Conservation (phyloP, 2,329 filamentous ascomycete genomes). For the Penicillium sp. region DNA sequence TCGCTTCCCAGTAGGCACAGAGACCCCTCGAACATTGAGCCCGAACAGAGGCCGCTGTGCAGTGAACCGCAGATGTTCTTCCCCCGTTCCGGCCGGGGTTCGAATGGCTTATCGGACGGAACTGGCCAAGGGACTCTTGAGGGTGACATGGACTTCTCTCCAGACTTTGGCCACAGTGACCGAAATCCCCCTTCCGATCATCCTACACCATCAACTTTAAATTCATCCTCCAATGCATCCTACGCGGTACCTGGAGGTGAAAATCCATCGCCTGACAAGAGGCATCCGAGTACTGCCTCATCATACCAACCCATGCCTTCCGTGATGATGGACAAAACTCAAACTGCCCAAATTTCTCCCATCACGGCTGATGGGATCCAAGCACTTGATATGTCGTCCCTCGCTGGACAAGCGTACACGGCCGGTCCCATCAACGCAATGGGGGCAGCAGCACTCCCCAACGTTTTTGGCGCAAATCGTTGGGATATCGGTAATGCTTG, state of each 20-base stretch:
- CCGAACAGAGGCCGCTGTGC: neutral
- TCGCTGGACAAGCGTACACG: conserved; percentile 13
- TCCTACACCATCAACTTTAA: conserved; percentile 32
- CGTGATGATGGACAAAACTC: conserved; percentile 12
- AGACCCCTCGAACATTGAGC: conserved; percentile 2
- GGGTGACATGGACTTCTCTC: conserved; percentile 30
- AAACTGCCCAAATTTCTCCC: conserved; percentile 11
- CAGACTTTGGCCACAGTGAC: conserved; percentile 27
- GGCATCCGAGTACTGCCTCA: conserved; percentile 15
- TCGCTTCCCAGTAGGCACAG: conserved; percentile 25
- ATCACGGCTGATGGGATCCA: conserved; percentile 12
- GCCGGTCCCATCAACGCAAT: conserved; percentile 12
- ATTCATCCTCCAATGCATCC: conserved; percentile 35
- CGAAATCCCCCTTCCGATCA: conserved; percentile 30
- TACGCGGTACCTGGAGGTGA: conserved; percentile 27
- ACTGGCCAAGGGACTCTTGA: conserved; percentile 5
- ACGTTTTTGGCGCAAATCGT: conserved; percentile 20
- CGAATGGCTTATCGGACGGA: neutral
- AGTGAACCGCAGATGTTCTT: conserved; percentile 9
- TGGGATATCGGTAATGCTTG: conserved; percentile 27
- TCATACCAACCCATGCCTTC: conserved; percentile 8
- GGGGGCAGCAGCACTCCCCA: conserved; percentile 16
- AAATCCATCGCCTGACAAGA: conserved; percentile 21
- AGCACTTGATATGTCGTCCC: conserved; percentile 12
- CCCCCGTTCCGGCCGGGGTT: conserved; percentile 2